Percentiles rank a stretch among this genome's conserved stretches.
Conservation (phyloP, 2,329 filamentous ascomycete species). For the Aspergillus ustus region DNA sequence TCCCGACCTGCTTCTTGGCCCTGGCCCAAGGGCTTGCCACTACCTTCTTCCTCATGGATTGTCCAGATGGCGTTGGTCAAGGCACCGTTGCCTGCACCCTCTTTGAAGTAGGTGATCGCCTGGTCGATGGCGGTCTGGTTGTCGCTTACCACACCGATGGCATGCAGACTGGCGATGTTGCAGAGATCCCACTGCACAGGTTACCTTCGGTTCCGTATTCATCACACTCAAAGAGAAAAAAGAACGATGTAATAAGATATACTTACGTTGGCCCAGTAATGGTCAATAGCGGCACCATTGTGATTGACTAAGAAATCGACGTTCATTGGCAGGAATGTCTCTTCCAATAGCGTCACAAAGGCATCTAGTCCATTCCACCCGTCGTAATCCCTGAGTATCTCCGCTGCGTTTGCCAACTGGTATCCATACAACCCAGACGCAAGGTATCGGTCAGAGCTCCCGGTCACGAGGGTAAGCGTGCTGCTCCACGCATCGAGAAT, state of each 20-base stretch:
- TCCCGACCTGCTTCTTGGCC: constrained; percentile 51
- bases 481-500: constrained; percentile 48
- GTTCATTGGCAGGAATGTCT: constrained; percentile 48
- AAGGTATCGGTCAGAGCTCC: constrained; percentile 40
- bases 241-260: neutral
- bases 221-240: neutral
- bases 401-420: constrained; percentile 2
- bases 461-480: constrained; percentile 40
- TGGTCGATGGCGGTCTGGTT: constrained; percentile 48
- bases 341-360: constrained; percentile 35
- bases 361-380: neutral
- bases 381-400: neutral
- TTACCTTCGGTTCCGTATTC: neutral
- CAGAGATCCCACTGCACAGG: constrained; percentile 47
- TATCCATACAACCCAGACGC: constrained; percentile 5
- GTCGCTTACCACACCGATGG: constrained; percentile 51
- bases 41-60: constrained; percentile 15
- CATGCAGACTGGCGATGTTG: constrained; percentile 48
- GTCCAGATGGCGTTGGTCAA: constrained; percentile 14
- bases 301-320: constrained; percentile 44
- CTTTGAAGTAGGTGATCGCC: constrained; percentile 48
- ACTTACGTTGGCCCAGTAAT: constrained; percentile 46
- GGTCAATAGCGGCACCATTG: constrained; percentile 38
- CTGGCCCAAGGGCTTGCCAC: constrained; percentile 40
- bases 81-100: constrained; percentile 43